These are phyloP conservation scores for Oxyria digyna DNA, from an alignment of 148 eudicot species.

Conservation along the genomic window DNA sequence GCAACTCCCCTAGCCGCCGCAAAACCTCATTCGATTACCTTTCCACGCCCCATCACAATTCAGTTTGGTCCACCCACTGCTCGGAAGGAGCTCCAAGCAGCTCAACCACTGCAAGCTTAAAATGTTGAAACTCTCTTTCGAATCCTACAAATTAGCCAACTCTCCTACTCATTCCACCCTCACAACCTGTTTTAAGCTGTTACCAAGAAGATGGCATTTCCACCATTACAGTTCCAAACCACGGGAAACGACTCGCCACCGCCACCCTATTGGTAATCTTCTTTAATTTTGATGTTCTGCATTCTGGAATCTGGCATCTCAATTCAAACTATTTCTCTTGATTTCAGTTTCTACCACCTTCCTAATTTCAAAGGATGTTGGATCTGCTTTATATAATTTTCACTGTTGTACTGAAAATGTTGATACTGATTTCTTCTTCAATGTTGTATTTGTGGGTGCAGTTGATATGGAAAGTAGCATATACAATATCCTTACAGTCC, in stretches of 20 bases:
- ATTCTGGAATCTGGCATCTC: neutral
- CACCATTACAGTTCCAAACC: neutral
- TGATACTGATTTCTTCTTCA: neutral
- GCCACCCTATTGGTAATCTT: neutral
- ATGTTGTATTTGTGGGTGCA: slow-evolving; percentile 13
- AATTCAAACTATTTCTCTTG: no score
- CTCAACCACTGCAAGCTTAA: neutral
- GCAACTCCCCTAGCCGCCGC: no score
- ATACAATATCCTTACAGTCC: slow-evolving; percentile 53
- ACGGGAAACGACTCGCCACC: neutral
- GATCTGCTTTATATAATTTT: neutral
- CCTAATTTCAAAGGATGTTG: neutral
- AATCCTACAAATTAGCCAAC: neutral
- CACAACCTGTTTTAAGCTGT: neutral
- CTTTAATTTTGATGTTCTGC: neutral
- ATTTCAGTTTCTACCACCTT: no score
- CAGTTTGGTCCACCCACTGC: no score
- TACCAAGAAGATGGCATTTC: neutral
- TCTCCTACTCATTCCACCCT: neutral
- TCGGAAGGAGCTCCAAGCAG: no score
- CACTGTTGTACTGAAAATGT: neutral
- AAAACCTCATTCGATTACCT: no score
- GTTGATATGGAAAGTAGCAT: slow-evolving; percentile 49
- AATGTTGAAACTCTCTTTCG: neutral
- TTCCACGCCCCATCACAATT: no score